These are phyloP conservation scores for Polygonum aviculare DNA, from an alignment of 148 eudicot genomes.

Conservation along the genomic window DNA sequence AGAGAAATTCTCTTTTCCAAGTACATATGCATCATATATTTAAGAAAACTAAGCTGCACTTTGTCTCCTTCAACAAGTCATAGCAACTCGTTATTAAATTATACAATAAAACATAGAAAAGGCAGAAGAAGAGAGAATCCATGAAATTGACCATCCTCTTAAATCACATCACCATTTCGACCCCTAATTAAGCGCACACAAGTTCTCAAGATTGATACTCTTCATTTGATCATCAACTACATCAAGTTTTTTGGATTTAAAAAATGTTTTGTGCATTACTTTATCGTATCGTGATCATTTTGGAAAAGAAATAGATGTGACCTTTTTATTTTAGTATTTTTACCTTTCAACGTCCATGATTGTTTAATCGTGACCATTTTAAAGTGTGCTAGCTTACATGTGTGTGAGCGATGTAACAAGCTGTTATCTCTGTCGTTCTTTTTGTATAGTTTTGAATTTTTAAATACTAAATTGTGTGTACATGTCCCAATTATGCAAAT, in stretches of 20 bases:
- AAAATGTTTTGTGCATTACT: background rate
- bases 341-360: slow-evolving; percentile 2
- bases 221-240: background rate
- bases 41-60: background rate
- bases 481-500: background rate
- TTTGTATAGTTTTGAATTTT: background rate
- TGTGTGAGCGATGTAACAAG: background rate
- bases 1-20: background rate
- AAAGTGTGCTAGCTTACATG: background rate
- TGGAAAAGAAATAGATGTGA: slow-evolving; percentile 6
- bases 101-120: background rate
- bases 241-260: background rate
- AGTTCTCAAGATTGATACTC: background rate
- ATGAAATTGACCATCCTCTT: slow-evolving; percentile 2
- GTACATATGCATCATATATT: background rate
- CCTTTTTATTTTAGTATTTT: background rate
- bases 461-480: background rate
- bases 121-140: slow-evolving; percentile 1
- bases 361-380: background rate
- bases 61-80: background rate
- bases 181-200: background rate
- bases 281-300: background rate
- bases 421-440: background rate
- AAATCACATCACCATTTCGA: background rate
- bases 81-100: background rate